Evolutionary conservation across 208 protist species (phyloP).

Genomic region (Trypanosoma lewisi): DNA sequence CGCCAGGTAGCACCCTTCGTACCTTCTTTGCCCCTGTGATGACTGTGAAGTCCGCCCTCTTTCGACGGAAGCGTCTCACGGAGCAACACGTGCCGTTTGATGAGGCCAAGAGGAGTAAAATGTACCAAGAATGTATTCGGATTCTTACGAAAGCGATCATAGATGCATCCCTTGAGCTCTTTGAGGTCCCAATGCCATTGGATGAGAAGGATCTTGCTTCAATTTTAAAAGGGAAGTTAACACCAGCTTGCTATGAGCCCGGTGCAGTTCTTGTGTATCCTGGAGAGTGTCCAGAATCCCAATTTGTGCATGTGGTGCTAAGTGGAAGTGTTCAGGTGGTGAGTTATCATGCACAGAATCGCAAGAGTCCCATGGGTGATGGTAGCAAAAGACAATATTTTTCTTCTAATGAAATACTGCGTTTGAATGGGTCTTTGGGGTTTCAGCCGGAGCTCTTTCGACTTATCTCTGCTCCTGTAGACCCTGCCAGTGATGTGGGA

Average conservation of each 20-base stretch:
- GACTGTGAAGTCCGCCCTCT: conserved; percentile 47
- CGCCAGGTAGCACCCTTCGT: conserved; percentile 61
- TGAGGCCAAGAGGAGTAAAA: conserved; percentile 25
- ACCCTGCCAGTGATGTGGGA: conserved; percentile 15
- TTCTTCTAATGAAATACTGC: conserved; percentile 61
- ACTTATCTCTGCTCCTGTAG: conserved; percentile 5
- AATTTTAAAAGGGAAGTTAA: conserved; percentile 45
- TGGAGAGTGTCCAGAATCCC: conserved; percentile 57
- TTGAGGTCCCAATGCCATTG: conserved; percentile 48
- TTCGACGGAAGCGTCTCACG: conserved; percentile 38
- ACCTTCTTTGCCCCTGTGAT: conserved; percentile 73
- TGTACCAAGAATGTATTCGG: conserved; percentile 36
- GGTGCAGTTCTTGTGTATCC: conserved; percentile 68
- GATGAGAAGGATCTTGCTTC: conserved; percentile 49
- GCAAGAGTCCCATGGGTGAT: conserved; percentile 25
- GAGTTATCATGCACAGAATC: conserved; percentile 66
- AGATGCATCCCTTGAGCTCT: conserved; percentile 43
- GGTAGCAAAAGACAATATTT: conserved; percentile 55
- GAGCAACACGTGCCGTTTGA: conserved; percentile 27
- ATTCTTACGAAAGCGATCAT: conserved; percentile 49
- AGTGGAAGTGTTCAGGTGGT: conserved; percentile 54
- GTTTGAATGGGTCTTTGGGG: conserved; percentile 50
- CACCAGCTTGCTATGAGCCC: conserved; percentile 52
- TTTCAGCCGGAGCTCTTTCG: conserved; percentile 28
- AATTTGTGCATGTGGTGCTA: conserved; percentile 79